Percentiles rank a stretch among this genome's conserved stretches.
These are phyloP conservation scores for Vanderwaltozyma polyspora DNA, from an alignment of 805 yeast species.

Conservation along the genomic window DNA sequence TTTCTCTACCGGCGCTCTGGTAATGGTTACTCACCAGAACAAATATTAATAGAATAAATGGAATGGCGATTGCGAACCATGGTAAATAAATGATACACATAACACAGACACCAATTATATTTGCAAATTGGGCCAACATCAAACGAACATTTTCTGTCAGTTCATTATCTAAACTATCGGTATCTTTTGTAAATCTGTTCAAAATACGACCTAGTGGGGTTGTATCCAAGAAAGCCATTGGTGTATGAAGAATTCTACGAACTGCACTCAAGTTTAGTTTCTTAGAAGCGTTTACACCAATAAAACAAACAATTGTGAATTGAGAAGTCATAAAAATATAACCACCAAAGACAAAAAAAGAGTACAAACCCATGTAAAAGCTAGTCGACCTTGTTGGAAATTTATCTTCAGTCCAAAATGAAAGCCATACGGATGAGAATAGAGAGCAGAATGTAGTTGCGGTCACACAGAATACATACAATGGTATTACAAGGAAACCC, in stretches of 20 bases:
- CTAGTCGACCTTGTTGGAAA: slow-evolving; percentile 37
- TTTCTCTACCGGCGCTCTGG: slow-evolving; percentile 41
- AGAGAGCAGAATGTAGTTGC: slow-evolving; percentile 22
- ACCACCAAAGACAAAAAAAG: slow-evolving; percentile 43
- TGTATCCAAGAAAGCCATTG: slow-evolving; percentile 75
- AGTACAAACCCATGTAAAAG: slow-evolving; percentile 69
- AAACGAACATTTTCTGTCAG: slow-evolving; percentile 58
- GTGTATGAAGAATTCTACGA: slow-evolving; percentile 54
- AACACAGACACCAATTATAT: slow-evolving; percentile 53
- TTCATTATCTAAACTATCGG: slow-evolving; percentile 76
- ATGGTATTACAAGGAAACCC: slow-evolving; percentile 16
- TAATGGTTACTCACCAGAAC: slow-evolving; percentile 33
- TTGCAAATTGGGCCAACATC: slow-evolving; percentile 41
- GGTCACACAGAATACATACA: slow-evolving; percentile 15
- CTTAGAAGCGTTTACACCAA: slow-evolving; percentile 45
- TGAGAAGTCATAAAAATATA: slow-evolving; percentile 32
- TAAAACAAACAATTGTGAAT: slow-evolving; percentile 21
- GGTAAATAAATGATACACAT: slow-evolving; percentile 66
- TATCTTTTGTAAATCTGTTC: slow-evolving; percentile 80
- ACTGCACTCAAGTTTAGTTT: slow-evolving; percentile 52
- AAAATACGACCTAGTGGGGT: slow-evolving; percentile 82
- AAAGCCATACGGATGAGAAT: slow-evolving; percentile 49
- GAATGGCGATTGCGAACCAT: slow-evolving; percentile 64
- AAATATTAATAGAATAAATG: slow-evolving; percentile 39
- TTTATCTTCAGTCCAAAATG: slow-evolving; percentile 64